These are phyloP conservation scores for Polytrichum formosum DNA, from an alignment of 225 moss, liverwort and hornwort species.

Conservation along the genomic window DNA sequence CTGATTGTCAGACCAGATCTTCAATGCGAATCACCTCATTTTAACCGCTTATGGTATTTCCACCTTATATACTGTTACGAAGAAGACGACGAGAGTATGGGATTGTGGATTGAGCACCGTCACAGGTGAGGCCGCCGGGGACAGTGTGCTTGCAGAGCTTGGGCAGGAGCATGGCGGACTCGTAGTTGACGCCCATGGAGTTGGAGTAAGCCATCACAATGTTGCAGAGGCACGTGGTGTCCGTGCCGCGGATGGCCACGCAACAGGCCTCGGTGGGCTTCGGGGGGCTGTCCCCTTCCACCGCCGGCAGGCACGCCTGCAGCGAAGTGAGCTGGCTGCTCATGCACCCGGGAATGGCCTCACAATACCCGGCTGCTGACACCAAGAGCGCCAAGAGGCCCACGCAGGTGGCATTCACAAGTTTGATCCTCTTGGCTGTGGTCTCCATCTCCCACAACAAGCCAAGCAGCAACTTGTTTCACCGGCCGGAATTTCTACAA, in stretches of 20 bases:
- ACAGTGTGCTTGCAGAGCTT: conserved; percentile 32
- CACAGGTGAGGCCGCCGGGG: conserved; percentile 30
- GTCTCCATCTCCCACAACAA: neutral
- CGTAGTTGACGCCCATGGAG: conserved; percentile 24
- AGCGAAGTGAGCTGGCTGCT: conserved; percentile 14
- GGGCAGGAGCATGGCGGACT: conserved; percentile 26
- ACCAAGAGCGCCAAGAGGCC: neutral
- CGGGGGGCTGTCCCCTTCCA: conserved; percentile 28
- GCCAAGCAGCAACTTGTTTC: neutral
- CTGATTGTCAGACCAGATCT: too few relatives aligned
- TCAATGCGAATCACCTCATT: too few relatives aligned
- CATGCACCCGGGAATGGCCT: neutral
- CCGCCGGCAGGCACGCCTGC: conserved; percentile 29
- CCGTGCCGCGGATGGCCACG: conserved; percentile 16
- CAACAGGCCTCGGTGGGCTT: conserved; percentile 32
- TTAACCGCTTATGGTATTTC: too few relatives aligned
- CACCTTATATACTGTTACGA: too few relatives aligned
- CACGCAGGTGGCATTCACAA: neutral
- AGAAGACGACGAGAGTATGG: neutral
- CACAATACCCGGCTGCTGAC: neutral
- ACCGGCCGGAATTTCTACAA: neutral
- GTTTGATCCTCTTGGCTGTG: neutral
- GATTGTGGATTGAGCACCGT: conserved; percentile 6
- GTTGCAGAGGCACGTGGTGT: conserved; percentile 27
- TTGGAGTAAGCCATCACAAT: conserved; percentile 17